A percentile compares a stretch with the other conserved stretches of the same genome.
Conservation (phyloP, 1,284 basidiomycete genomes). For the Moniliella sp. region DNA sequence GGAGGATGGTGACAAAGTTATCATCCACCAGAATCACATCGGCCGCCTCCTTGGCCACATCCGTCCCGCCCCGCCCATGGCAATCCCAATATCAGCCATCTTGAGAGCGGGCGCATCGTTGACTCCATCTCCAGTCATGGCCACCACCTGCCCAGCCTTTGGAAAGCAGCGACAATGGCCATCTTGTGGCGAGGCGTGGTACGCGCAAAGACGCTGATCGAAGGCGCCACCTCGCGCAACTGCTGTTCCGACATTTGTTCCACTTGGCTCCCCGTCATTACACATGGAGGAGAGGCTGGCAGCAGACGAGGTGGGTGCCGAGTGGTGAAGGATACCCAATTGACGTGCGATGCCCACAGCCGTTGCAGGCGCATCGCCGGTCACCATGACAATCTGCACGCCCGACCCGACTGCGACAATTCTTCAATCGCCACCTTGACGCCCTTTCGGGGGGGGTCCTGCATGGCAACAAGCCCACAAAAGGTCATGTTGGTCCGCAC, state of each 20-base stretch:
- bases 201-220: constrained; percentile 52
- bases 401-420: constrained; percentile 68
- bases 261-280: constrained; percentile 78
- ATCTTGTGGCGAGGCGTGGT: constrained; percentile 94
- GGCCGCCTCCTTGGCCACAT: constrained; percentile 94
- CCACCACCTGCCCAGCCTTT: constrained; percentile 74
- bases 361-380: constrained; percentile 73
- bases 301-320: constrained; percentile 38
- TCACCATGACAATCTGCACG: constrained; percentile 95
- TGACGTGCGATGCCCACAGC: constrained; percentile 79
- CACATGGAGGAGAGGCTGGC: constrained; percentile 70
- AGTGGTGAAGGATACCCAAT: constrained; percentile 72
- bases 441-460: constrained; percentile 76
- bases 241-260: constrained; percentile 38
- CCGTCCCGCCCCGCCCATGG: constrained; percentile 92
- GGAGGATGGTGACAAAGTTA: constrained; percentile 84
- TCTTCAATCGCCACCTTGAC: constrained; percentile 67
- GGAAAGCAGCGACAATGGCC: constrained; percentile 67
- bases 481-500: too few species aligned
- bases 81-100: constrained; percentile 38
- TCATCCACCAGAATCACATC: constrained; percentile 93
- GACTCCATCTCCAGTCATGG: constrained; percentile 91
- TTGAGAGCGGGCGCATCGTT: constrained; percentile 94
- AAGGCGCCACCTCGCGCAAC: constrained; percentile 40
- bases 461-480: constrained; percentile 44